phyloP scores from a whole-genome alignment of 1,139 yeast species.

The Zygosaccharomyces sapae region DNA sequence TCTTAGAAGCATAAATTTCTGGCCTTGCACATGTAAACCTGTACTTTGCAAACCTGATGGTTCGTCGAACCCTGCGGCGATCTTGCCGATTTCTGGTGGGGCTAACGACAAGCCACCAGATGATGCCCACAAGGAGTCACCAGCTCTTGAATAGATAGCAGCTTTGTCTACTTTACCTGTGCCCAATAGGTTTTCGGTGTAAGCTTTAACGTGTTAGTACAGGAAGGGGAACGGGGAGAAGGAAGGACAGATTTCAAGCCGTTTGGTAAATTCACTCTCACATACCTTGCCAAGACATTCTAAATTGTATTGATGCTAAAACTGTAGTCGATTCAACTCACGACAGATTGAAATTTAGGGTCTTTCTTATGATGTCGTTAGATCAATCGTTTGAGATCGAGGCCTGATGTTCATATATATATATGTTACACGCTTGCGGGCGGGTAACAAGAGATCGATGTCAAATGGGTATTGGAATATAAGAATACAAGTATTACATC shows the following conservation, averaged over 20 bases:
- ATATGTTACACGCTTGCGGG: background rate
- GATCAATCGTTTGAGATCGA: constrained; percentile 1
- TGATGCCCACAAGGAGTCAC: constrained; percentile 93
- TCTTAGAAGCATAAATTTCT: constrained; percentile 80
- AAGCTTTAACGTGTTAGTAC: constrained; percentile 46
- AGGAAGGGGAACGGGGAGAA: background rate
- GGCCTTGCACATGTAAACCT: constrained; percentile 81
- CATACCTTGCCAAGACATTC: constrained; percentile 45
- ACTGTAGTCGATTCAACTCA: background rate
- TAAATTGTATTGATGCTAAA: background rate
- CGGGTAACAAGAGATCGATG: background rate
- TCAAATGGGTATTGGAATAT: background rate
- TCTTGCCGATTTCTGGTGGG: constrained; percentile 64
- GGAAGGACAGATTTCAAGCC: background rate
- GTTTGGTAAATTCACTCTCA: constrained; percentile 8
- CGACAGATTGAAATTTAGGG: background rate
- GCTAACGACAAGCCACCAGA: constrained; percentile 66
- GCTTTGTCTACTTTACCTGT: constrained; percentile 89
- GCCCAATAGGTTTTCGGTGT: constrained; percentile 85
- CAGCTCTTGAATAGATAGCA: constrained; percentile 88
- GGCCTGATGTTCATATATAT: background rate
- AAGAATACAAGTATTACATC: background rate
- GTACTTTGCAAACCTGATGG: constrained; percentile 72
- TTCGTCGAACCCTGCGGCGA: constrained; percentile 78
- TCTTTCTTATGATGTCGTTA: background rate